Percentiles rank a stretch among this genome's conserved stretches.
Conservation (phyloP, 2,329 filamentous ascomycete genomes). For the Paraphoma sp. region DNA sequence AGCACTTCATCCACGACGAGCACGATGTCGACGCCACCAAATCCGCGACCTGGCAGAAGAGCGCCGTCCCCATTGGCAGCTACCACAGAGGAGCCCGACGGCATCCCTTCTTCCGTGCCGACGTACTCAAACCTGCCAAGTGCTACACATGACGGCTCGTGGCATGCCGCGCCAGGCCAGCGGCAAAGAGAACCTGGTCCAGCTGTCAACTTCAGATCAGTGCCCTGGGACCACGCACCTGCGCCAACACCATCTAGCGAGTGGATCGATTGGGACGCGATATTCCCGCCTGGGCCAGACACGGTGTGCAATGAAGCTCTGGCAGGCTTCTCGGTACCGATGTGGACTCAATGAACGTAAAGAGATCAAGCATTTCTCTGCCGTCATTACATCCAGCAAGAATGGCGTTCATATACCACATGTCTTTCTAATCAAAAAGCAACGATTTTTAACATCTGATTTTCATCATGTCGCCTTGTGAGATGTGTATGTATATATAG, state of each 20-base stretch:
- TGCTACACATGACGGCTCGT: too few species aligned
- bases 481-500: too few species aligned
- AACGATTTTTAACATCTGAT: too few species aligned
- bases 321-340: conserved; percentile 6
- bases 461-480: too few species aligned
- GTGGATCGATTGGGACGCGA: conserved; percentile 28
- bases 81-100: too few species aligned
- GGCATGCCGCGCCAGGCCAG: too few species aligned
- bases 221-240: neutral
- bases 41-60: neutral
- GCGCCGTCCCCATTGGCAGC: too few species aligned
- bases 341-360: conserved; percentile 12
- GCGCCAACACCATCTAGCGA: neutral
- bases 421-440: too few species aligned
- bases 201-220: neutral
- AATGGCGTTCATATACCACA: too few species aligned
- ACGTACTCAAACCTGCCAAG: too few species aligned
- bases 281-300: conserved; percentile 20
- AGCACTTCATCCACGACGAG: neutral
- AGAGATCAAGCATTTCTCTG: neutral
- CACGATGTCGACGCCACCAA: neutral
- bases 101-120: too few species aligned
- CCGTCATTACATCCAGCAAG: too few species aligned
- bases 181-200: neutral
- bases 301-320: neutral